A percentile compares a stretch with the other conserved stretches of the same genome.
Evolutionary conservation across 257 asterid species (phyloP).

Genomic region (Nicotiana paniculata): DNA sequence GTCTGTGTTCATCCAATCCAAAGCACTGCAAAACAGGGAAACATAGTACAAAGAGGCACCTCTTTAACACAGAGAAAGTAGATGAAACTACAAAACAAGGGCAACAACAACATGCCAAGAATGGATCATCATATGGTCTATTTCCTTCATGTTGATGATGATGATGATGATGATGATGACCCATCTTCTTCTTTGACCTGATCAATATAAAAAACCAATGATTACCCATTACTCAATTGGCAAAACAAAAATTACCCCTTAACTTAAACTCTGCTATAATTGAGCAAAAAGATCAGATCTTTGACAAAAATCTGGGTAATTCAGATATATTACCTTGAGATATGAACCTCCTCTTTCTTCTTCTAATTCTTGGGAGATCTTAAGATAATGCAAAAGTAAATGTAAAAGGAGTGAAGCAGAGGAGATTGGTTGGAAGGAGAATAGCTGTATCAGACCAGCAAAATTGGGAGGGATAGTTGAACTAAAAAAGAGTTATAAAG

Average conservation of each 20-base stretch:
- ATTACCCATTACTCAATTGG: not conserved
- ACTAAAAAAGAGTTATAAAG: not conserved
- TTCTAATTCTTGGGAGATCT: not conserved
- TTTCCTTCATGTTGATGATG: constrained; percentile 10
- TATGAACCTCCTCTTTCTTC: not conserved
- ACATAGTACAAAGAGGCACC: constrained; percentile 46
- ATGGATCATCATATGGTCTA: constrained; percentile 16
- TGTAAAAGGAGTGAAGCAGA: not conserved
- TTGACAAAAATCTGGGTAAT: not conserved
- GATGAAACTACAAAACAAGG: constrained; percentile 34
- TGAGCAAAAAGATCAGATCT: not conserved
- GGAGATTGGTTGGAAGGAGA: not conserved
- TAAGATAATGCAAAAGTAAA: not conserved
- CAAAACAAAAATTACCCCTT: no score
- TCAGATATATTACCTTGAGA: not conserved
- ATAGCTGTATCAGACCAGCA: not conserved
- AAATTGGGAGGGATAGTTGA: not conserved
- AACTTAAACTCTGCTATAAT: not conserved
- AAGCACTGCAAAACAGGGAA: constrained; percentile 65
- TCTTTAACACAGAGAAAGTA: constrained; percentile 21
- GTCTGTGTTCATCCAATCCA: constrained; percentile 51
- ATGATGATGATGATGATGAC: constrained; percentile 17
- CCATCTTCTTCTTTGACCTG: constrained; percentile 14
- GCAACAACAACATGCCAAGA: constrained; percentile 35
- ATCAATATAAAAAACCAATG: not conserved